Evolutionary conservation across 2,329 filamentous ascomycete genomes (phyloP), one percentile per base, ranked within the genome.

Genomic region (Aotearoamyces nothofagi): DNA sequence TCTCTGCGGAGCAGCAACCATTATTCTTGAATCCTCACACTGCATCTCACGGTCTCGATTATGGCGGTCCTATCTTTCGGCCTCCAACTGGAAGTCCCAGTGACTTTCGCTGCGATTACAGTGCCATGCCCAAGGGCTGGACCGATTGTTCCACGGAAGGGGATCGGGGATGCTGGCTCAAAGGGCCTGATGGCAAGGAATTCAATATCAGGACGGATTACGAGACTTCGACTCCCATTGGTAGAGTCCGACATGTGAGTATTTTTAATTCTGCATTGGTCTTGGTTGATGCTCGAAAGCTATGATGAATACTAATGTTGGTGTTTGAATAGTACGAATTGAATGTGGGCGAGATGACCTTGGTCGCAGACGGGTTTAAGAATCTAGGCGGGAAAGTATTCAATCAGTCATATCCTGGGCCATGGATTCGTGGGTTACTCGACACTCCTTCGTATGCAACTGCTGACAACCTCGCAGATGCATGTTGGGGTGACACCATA

Each of bases 361-460:
- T 56, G 26, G 46, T 58, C 4, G 59, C 57, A 2, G 60, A 65
- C 45, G 61, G 61, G 4, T 49, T 56, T 11, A 40, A 49, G 13
- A 45, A 54, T 12, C 42, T 43, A 1, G 53, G 59, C 31, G 37
- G 53, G 11, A 39, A 56, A 1, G 8, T 20, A 20, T 43, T 64
- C 35, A 63, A 64, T 34, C 57, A 57, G 4, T 54, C 57, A 31
- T 53, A 56, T 36, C 60, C 57, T 14, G 59, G 59, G 6, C 59
- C 61, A 5, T 55, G 57, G 25, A 54, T 61, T 24, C 49, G 44
- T 9, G 44, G n/a, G n/a, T n/a, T n/a, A n/a, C n/a, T n/a, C n/a
- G n/a, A n/a, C n/a, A n/a, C n/a, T n/a, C n/a, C n/a, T n/a, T n/a
- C n/a, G n/a, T n/a, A n/a, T n/a, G n/a, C n/a, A n/a, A n/a, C n/a